Percentiles rank a stretch among this genome's conserved stretches.
These are phyloP conservation scores for Scutellaria minor DNA, from an alignment of 257 asterid genomes.

Conservation along the genomic window DNA sequence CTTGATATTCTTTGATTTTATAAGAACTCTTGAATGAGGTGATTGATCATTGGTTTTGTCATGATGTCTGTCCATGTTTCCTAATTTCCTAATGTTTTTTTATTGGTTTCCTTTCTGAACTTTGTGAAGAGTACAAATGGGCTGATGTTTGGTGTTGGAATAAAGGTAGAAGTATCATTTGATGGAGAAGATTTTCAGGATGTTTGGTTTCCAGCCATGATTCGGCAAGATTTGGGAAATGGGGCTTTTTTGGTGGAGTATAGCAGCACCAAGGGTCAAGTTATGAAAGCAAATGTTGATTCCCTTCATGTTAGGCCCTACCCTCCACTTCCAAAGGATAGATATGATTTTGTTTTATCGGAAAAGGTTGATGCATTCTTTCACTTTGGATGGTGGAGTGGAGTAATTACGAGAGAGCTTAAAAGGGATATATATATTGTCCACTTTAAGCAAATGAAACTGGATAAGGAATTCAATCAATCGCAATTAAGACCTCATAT, in stretches of 20 bases:
- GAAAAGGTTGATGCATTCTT: conserved; percentile 75
- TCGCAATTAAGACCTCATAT: conserved; percentile 74
- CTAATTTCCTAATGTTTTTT: conserved; percentile 4
- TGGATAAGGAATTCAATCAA: conserved; percentile 44
- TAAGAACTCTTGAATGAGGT: not conserved
- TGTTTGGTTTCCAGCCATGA: conserved; percentile 68
- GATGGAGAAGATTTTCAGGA: conserved; percentile 46
- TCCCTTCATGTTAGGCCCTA: conserved; percentile 65
- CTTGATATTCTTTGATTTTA: not conserved
- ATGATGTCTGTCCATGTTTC: conserved; percentile 2
- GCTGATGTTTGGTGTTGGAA: conserved; percentile 61
- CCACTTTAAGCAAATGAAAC: conserved; percentile 47
- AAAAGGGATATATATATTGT: conserved; percentile 55
- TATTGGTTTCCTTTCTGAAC: conserved; percentile 35
- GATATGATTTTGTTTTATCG: conserved; percentile 43
- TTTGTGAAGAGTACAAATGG: conserved; percentile 55
- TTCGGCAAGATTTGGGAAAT: conserved; percentile 45
- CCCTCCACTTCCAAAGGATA: conserved; percentile 65
- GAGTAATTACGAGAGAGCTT: conserved; percentile 57
- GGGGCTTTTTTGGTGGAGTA: conserved; percentile 55
- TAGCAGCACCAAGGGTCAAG: conserved; percentile 4
- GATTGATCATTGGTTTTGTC: conserved; percentile 1
- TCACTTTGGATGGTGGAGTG: conserved; percentile 69
- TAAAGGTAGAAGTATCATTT: conserved; percentile 69
- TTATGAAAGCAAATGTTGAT: conserved; percentile 44